Evolutionary conservation across 805 yeast species (phyloP), one percentile per base, ranked within the genome.

Genomic region (Dipodascus albidus): DNA sequence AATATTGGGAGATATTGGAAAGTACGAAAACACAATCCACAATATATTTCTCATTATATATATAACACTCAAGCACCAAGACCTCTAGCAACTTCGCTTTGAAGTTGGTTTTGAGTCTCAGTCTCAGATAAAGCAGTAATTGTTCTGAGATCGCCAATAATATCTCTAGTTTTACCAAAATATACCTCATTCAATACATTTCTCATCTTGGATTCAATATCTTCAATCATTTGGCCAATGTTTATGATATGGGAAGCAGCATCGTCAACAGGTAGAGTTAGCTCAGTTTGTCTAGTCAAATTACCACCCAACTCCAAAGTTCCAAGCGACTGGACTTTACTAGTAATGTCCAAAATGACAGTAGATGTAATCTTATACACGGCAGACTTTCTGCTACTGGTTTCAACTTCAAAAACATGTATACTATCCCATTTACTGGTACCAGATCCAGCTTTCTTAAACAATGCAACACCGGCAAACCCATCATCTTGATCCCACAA

Each of bases 81-180:
- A 23, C 74, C 73, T 53, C 67, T 67, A 50, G 74, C 73, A 31
- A 77, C 66, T 51, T 72, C 74, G 33, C 69, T 61, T 51, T 76
- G 79, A 54, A 65, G 69, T 52, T 61, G 58, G 53, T 63, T 66
- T 52, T 74, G 79, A 21, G 66, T 70, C 19, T 64, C 55, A 41
- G 70, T 66, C 2, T 66, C 67, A 14, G 70, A 63, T 38, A 74
- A 57, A 22, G 67, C 60, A 42, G 70, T 59, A 59, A 71, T 62
- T 48, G 69, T 76, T 65, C 88, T 76, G 42, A 83, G 70, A 59
- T 84, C 89, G 23, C 85, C 83, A 49, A 90, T 74, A 50, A 93
- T 83, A 64, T 91, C 96, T 63, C 87, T 82, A 19, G 96, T 87
- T 72, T 91, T 91, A 62, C 95, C 97, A 65, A 91, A 91, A 67